Percentiles rank a stretch among this genome's conserved stretches.
These are phyloP conservation scores for Fusarium napiforme DNA, from an alignment of 2,329 filamentous ascomycete species.

Conservation along the genomic window DNA sequence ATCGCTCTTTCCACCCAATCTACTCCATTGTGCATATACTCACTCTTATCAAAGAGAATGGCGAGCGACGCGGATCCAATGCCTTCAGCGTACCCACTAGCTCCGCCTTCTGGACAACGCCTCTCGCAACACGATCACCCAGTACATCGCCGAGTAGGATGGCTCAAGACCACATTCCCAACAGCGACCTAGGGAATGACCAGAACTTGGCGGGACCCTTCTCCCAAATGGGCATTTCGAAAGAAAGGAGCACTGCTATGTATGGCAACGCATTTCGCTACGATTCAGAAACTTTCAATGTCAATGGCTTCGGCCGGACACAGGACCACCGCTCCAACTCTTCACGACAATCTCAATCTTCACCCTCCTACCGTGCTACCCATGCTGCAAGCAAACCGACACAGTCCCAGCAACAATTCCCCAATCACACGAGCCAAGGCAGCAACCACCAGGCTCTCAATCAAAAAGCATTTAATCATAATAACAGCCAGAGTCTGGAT, in stretches of 20 bases:
- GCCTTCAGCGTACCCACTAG: slow-evolving; percentile 75
- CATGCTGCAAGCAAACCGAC: slow-evolving; percentile 58
- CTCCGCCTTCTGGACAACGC: slow-evolving; percentile 69
- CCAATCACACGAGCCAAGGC: slow-evolving; percentile 58
- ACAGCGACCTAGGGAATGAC: slow-evolving; percentile 55
- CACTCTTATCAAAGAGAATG: slow-evolving; percentile 41
- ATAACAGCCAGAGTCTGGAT: slow-evolving; percentile 51
- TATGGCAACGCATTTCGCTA: slow-evolving; percentile 45
- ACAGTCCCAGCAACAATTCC: slow-evolving; percentile 57
- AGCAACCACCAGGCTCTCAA: slow-evolving; percentile 52
- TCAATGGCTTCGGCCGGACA: slow-evolving; percentile 50
- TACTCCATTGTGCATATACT: slow-evolving; percentile 14
- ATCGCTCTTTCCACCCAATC: not conserved
- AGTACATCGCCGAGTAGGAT: slow-evolving; percentile 70
- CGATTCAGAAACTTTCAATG: slow-evolving; percentile 8
- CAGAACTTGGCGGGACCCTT: slow-evolving; percentile 56
- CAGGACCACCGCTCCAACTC: slow-evolving; percentile 66
- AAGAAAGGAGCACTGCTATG: slow-evolving; percentile 35
- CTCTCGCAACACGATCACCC: slow-evolving; percentile 56
- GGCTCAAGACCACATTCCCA: slow-evolving; percentile 60
- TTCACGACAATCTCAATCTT: slow-evolving; percentile 61
- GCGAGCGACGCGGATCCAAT: slow-evolving; percentile 68
- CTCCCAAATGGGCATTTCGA: slow-evolving; percentile 31
- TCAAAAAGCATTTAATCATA: slow-evolving; percentile 28
- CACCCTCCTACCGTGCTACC: slow-evolving; percentile 25